Evolutionary conservation across 2,329 filamentous ascomycete genomes (phyloP), one percentile per base, ranked within the genome.

Genomic region (Fusarium ambrosium): DNA sequence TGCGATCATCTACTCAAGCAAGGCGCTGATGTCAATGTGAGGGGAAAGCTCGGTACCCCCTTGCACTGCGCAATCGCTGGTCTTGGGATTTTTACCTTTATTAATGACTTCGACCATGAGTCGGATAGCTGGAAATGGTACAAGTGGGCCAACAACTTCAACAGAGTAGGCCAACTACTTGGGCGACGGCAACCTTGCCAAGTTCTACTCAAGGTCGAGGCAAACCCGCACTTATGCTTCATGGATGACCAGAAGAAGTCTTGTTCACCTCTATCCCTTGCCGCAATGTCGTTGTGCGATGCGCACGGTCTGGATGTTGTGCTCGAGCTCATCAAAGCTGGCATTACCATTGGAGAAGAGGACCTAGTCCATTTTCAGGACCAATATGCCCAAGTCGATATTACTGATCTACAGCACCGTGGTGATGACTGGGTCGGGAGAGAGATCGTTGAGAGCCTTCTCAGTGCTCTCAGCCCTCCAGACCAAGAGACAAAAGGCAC

Each of bases 61-160:
- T 13, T 68, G 7, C 68, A 70, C 1, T 62, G 64, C 14, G 68
- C 68, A 2, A 56, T 70, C 20, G 68, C 34, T 5, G 29, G 41
- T 7, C 18, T 69, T 4, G 5, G 22, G 1, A 32, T 62, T 20
- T 65, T 69, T 14, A n/a, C 8, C 36, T 9, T n/a, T n/a, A n/a
- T n/a, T n/a, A n/a, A n/a, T n/a, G n/a, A n/a, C n/a, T n/a, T n/a
- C n/a, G n/a, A n/a, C n/a, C n/a, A n/a, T n/a, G n/a, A n/a, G n/a
- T n/a, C n/a, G n/a, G n/a, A n/a, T n/a, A n/a, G n/a, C n/a, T n/a
- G n/a, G n/a, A n/a, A n/a, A n/a, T n/a, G n/a, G n/a, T n/a, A n/a
- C 27, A 4, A 4, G 32, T 34, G 32, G 32, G 32, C 32, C 32
- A 4, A 5, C 32, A 0, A 1, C 32, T 11, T 39, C 37, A n/a